Evolutionary conservation across 108 stramenopile species (phyloP).

Genomic region (Fistulifera pelliculosa): DNA sequence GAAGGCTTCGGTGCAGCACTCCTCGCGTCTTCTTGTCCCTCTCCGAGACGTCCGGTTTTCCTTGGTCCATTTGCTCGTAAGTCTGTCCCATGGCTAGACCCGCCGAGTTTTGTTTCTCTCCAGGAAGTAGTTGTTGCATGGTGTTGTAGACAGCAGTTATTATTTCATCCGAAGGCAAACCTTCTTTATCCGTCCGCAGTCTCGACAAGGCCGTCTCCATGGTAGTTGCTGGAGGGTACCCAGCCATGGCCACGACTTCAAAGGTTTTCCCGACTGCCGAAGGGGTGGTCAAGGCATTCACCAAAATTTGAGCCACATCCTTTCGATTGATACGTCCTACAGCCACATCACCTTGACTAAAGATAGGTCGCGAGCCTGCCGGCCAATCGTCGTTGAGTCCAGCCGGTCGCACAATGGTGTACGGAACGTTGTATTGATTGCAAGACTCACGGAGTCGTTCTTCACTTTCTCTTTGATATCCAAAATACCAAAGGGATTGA

Average conservation of each 20-base stretch:
- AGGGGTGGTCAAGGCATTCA: conserved; percentile 45
- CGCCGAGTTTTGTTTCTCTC: conserved; percentile 71
- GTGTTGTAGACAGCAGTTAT: conserved; percentile 43
- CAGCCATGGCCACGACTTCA: conserved; percentile 70
- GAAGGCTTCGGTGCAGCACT: neutral
- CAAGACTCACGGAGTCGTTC: conserved; percentile 49
- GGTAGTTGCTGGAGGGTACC: conserved; percentile 52
- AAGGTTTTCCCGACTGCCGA: conserved; percentile 88
- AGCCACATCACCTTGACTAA: conserved; percentile 81
- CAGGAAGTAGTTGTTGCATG: conserved; percentile 82
- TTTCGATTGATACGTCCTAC: conserved; percentile 84
- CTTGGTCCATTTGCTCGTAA: conserved; percentile 77
- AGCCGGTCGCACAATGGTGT: conserved; percentile 80
- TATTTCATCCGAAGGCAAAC: conserved; percentile 32
- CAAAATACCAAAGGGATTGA: conserved; percentile 90
- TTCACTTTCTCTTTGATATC: conserved; percentile 74
- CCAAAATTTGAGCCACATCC: conserved; percentile 77
- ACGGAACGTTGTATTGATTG: conserved; percentile 34
- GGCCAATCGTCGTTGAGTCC: conserved; percentile 91
- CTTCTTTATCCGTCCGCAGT: conserved; percentile 29
- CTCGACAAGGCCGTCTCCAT: conserved; percentile 35
- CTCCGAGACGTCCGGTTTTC: conserved; percentile 65
- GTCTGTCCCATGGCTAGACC: conserved; percentile 80
- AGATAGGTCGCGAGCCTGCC: conserved; percentile 68
- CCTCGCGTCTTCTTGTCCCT: conserved; percentile 43